Base-by-base conservation (phyloP, 768 basidiomycete genomes). In the Podaxis sp. region DNA sequence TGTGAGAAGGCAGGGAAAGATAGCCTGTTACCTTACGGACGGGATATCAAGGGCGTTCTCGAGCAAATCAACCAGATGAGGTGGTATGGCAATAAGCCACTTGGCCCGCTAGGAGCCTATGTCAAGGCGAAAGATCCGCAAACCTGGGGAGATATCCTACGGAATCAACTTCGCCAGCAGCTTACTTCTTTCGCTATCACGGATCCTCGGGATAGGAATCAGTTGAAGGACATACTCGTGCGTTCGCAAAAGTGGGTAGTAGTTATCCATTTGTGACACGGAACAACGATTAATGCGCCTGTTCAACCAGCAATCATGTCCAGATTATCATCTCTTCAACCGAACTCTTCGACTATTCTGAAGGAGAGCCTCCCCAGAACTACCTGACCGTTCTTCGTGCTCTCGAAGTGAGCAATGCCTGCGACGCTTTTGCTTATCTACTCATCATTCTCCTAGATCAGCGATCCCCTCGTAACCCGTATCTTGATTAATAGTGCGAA, bases 331-430 rank as follows among this genome's bases (percentile, higher is more conserved):
- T 89, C 55, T 80, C 83, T 23, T 79, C 83, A 60, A 85, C 80
- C 40, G 93, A 95, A 67, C 64, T 91, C 42, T 98, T 97, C 69
- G 92, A 97, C 68, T 95, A 83, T 66, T 78, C 79, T 38, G 61
- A 65, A 1, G 94, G 94, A 27, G 93, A 96, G 68, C 88, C 90
- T 10, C 80, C 82, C 1, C 68, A 68, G 18, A 61, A 80, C 21
- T 79, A 87, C 55, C 75, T 85, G 2, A 98, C 95, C 5, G 82
- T 95, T 25, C 78, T 96, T 25, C 88, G 93, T 25, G 89, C 88
- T 16, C 80, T 98, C 6, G 85, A 90, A 27, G 96, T 73, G 35
- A 13, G 13, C 14, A 4, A 18, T 25, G 11, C 37, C 23, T 23
- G 10, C 23, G 21, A 36, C 4, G 25, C 3, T 2, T 36, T 5